phyloP scores from a whole-genome alignment of 2,329 filamentous ascomycete genomes.

The Fusarium sacchari region DNA sequence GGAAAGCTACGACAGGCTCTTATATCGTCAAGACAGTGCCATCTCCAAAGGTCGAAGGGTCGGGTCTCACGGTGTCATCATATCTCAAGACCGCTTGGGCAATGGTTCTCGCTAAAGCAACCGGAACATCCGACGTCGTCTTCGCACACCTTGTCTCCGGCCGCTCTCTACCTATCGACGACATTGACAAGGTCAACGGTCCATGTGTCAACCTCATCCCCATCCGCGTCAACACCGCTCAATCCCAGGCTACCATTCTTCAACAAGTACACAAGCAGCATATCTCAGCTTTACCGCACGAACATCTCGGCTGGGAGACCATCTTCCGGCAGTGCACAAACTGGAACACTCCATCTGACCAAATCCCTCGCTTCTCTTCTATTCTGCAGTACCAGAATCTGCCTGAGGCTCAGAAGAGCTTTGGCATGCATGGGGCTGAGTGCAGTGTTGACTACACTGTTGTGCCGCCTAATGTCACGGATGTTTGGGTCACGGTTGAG shows the following conservation, averaged over 20 bases:
- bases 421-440: neutral
- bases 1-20: accelerated
- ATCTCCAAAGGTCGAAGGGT: neutral
- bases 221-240: neutral
- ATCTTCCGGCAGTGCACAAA: neutral
- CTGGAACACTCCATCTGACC: neutral
- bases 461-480: neutral
- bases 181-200: neutral
- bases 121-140: neutral
- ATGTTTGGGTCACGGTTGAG: neutral
- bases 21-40: neutral
- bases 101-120: neutral
- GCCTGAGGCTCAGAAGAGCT: neutral
- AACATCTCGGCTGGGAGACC: neutral
- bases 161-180: neutral
- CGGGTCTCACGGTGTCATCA: neutral
- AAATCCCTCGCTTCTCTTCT: neutral
- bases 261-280: neutral
- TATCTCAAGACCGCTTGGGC: neutral
- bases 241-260: neutral
- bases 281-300: neutral
- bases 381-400: neutral
- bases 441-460: neutral
- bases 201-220: neutral
- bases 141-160: neutral